A percentile compares a stretch with the other conserved stretches of the same genome.
phyloP scores from a whole-genome alignment of 2,329 filamentous ascomycete species.

The Diaporthe sp. region DNA sequence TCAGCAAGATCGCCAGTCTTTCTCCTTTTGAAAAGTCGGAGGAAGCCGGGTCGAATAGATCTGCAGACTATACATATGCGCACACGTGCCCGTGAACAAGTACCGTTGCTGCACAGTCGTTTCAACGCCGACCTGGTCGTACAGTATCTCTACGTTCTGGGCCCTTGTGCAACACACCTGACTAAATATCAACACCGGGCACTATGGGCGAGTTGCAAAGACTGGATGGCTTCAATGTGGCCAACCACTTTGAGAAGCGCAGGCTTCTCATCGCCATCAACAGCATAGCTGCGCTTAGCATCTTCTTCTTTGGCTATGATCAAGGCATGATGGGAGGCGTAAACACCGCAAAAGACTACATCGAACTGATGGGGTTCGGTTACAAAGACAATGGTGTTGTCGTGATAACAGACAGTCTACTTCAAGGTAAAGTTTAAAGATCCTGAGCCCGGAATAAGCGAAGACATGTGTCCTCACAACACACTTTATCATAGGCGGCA shows the following conservation, averaged over 20 bases:
- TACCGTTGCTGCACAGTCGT: not conserved
- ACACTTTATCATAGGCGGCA: slow-evolving; percentile 60
- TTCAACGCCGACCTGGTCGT: too few species aligned
- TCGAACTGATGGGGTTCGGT: slow-evolving; percentile 75
- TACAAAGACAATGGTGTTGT: slow-evolving; percentile 64
- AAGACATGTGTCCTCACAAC: not conserved
- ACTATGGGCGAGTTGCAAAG: slow-evolving; percentile 38
- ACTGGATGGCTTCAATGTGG: slow-evolving; percentile 52
- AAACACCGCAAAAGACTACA: slow-evolving; percentile 75
- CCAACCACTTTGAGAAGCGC: slow-evolving; percentile 68
- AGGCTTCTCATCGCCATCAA: slow-evolving; percentile 73
- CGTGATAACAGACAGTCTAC: slow-evolving; percentile 70
- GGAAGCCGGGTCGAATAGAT: not conserved
- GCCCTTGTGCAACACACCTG: not conserved
- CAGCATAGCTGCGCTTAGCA: slow-evolving; percentile 73
- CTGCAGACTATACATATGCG: not conserved
- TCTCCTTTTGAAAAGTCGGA: not conserved
- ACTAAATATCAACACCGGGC: not conserved
- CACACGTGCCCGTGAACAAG: not conserved
- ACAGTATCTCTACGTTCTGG: too few species aligned
- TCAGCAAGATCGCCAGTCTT: not conserved
- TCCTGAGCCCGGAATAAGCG: not conserved
- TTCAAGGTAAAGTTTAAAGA: slow-evolving; percentile 56
- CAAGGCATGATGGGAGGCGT: slow-evolving; percentile 74
- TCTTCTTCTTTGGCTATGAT: slow-evolving; percentile 77